phyloP scores from a whole-genome alignment of 2,329 filamentous ascomycete species.

The Diaporthe sp. region DNA sequence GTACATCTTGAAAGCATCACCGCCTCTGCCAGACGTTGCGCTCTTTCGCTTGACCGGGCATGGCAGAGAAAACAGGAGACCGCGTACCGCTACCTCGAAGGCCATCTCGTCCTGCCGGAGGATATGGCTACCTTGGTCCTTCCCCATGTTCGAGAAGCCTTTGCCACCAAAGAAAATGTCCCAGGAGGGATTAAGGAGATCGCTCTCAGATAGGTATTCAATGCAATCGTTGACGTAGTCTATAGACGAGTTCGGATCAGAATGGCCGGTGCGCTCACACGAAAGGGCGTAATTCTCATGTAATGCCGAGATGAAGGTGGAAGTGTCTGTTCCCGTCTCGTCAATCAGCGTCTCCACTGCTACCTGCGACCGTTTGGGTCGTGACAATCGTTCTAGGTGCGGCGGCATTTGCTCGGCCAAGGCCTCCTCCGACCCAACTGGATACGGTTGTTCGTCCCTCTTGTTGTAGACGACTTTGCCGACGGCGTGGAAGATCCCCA shows the following conservation, averaged over 20 bases:
- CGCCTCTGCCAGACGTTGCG: slow-evolving; percentile 54
- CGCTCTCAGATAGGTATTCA: slow-evolving; percentile 87
- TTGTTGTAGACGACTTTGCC: slow-evolving; percentile 99
- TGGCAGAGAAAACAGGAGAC: slow-evolving; percentile 87
- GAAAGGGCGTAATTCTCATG: slow-evolving; percentile 96
- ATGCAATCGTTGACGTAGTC: slow-evolving; percentile 89
- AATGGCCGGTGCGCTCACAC: slow-evolving; percentile 71
- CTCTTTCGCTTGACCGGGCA: slow-evolving; percentile 83
- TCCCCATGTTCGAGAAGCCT: slow-evolving; percentile 64
- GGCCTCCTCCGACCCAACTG: slow-evolving; percentile 53
- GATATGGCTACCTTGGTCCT: slow-evolving; percentile 76
- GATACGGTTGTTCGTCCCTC: slow-evolving; percentile 69
- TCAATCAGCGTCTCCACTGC: slow-evolving; percentile 84
- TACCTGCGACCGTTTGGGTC: slow-evolving; percentile 75
- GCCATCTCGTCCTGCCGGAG: slow-evolving; percentile 94
- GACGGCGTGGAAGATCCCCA: slow-evolving; percentile 96
- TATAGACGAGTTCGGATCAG: slow-evolving; percentile 72
- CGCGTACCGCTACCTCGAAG: slow-evolving; percentile 91
- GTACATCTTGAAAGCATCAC: slow-evolving; percentile 88
- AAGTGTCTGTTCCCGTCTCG: slow-evolving; percentile 91
- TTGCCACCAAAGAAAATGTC: slow-evolving; percentile 76
- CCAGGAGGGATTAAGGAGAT: slow-evolving; percentile 83
- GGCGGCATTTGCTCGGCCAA: slow-evolving; percentile 69
- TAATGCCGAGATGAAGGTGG: slow-evolving; percentile 89
- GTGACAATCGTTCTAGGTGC: slow-evolving; percentile 69